phyloP scores from a whole-genome alignment of 2,329 filamentous ascomycete species.

The Macrophomina tecta region DNA sequence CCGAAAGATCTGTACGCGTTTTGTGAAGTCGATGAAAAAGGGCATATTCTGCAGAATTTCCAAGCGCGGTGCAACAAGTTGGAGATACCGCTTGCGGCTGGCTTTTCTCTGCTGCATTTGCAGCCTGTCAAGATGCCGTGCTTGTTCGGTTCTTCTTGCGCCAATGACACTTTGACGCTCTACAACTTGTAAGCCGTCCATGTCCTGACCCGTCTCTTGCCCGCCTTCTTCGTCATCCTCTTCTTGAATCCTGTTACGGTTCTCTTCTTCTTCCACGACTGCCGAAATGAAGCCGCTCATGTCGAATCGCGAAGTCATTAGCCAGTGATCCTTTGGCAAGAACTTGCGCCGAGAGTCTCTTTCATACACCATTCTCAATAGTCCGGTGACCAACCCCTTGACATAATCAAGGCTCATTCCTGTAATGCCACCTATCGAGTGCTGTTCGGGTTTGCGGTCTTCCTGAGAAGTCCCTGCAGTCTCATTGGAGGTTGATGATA shows the following conservation, averaged over 20 bases:
- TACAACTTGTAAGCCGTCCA: constrained; percentile 32
- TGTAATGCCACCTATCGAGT: constrained; percentile 65
- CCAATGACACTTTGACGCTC: constrained; percentile 52
- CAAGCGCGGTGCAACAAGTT: constrained; percentile 77
- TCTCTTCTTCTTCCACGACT: constrained; percentile 86
- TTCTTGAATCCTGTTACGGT: constrained; percentile 69
- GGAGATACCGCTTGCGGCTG: constrained; percentile 73
- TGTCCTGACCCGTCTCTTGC: constrained; percentile 48
- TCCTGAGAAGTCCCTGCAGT: constrained; percentile 33
- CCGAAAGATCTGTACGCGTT: constrained; percentile 88
- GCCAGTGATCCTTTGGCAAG: constrained; percentile 83
- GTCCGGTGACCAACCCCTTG: constrained; percentile 76
- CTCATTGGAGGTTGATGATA: constrained; percentile 23
- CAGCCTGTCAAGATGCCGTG: constrained; percentile 66
- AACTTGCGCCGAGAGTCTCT: constrained; percentile 89
- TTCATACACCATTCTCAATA: constrained; percentile 89
- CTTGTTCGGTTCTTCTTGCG: constrained; percentile 66
- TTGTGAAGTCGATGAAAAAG: constrained; percentile 93
- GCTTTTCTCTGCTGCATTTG: constrained; percentile 69
- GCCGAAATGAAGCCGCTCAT: constrained; percentile 86
- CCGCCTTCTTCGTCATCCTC: constrained; percentile 65
- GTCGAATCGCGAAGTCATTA: constrained; percentile 88
- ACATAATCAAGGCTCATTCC: constrained; percentile 80
- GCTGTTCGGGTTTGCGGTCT: constrained; percentile 38
- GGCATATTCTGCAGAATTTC: constrained; percentile 96